Evolutionary conservation across 2,329 filamentous ascomycete species (phyloP), one percentile per base, ranked within the genome.

Genomic region (Penicillium sp.): DNA sequence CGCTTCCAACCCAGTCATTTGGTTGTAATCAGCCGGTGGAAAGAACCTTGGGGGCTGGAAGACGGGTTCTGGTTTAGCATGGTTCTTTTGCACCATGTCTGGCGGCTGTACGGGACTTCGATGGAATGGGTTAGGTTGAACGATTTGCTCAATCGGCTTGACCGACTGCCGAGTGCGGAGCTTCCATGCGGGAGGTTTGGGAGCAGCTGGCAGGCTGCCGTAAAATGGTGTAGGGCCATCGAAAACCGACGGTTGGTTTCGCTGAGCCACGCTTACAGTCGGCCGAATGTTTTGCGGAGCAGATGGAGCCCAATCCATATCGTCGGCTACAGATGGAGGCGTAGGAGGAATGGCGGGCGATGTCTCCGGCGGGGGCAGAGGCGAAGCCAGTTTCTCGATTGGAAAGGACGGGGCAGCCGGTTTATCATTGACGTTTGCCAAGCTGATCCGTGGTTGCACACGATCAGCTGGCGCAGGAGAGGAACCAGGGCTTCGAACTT

Each of bases 271-370:
- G 44, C 64, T 65, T 12, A 65, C 54, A 6, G 43, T 68, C 28
- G 67, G 66, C 39, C 61, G 63, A 18, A 72, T 61, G 18, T 67
- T 54, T 46, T 69, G 63, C 35, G 72, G 66, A 35, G 61, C 53
- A 31, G 74, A 72, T n/a, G 75, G 75, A 29, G 72, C 73, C 75
- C 75, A 78, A 52, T 78, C 75, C 75, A 78, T 78, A 37, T 66
- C 67, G 51, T 76, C 73, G 15, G 58, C 61, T 43, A 72, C 71
- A 4, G 68, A 66, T 42, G 68, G 70, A 44, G 68, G 69, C 18
- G 71, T 72, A 18, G 68, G 61, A 41, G 63, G 62, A 44, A 70
- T 63, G 29, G 55, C 49, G n/a, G 56, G 53, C 43, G 58, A 50
- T 23, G 56, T 48, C 28, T 56, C 50, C 12, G 54, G 53, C 18